phyloP scores from a whole-genome alignment of 2,329 filamentous ascomycete species.

The Fusarium begoniae region DNA sequence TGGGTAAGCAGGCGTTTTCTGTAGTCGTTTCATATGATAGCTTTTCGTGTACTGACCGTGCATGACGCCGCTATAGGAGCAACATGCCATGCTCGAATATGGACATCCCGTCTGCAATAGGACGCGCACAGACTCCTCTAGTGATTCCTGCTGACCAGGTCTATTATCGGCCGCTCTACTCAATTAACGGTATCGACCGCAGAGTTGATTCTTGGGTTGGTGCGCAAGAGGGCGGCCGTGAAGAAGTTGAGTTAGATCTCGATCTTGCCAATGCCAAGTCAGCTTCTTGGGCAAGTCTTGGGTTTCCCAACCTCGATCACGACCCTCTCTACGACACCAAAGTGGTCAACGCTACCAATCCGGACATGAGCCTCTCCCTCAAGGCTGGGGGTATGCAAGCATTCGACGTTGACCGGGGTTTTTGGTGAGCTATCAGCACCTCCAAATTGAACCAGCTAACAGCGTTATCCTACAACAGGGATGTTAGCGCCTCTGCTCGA shows the following conservation, averaged over 20 bases:
- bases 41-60: too few species aligned
- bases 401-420: background rate
- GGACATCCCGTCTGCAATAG: background rate
- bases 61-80: background rate
- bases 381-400: background rate
- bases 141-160: background rate
- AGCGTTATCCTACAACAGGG: fast-evolving
- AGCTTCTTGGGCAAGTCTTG: background rate
- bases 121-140: background rate
- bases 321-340: background rate
- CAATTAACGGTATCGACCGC: background rate
- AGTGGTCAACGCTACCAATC: too few species aligned
- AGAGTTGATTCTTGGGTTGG: background rate
- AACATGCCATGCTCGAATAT: background rate
- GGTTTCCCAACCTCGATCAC: background rate
- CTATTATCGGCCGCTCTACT: background rate
- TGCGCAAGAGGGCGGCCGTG: fast-evolving
- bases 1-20: fast-evolving
- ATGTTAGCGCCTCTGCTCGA: background rate
- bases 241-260: background rate
- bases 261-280: background rate
- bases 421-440: background rate
- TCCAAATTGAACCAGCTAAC: background rate
- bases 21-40: too few species aligned
- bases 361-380: background rate